Conservation (phyloP, 2,329 filamentous ascomycete species). For the Colletotrichum tropicicola region DNA sequence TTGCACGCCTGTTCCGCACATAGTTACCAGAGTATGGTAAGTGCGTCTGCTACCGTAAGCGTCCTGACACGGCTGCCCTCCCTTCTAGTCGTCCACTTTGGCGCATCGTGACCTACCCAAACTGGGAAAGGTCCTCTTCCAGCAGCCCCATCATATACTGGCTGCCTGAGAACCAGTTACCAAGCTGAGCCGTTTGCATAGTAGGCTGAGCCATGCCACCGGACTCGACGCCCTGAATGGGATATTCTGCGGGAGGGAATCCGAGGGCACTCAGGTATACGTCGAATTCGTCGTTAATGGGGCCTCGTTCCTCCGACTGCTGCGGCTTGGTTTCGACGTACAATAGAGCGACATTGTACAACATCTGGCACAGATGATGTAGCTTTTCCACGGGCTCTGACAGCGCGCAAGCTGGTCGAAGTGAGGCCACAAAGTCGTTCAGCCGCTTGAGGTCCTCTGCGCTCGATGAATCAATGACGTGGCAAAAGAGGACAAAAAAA, state of each 20-base stretch:
- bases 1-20: no score
- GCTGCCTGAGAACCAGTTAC: constrained; percentile 74
- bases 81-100: no score
- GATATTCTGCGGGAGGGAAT: constrained; percentile 56
- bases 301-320: constrained; percentile 55
- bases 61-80: no score
- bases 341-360: constrained; percentile 67
- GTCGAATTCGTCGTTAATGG: constrained; percentile 69
- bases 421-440: constrained; percentile 62
- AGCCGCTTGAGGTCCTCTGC: constrained; percentile 63
- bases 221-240: constrained; percentile 38
- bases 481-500: constrained; percentile 68
- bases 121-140: constrained; percentile 66
- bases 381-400: constrained; percentile 51
- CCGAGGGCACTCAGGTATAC: constrained; percentile 72
- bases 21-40: no score
- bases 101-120: constrained; percentile 30
- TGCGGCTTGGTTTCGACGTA: constrained; percentile 69
- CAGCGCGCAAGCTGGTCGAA: constrained; percentile 18
- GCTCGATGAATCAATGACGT: constrained; percentile 63
- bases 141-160: constrained; percentile 71
- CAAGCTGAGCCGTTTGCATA: constrained; percentile 56
- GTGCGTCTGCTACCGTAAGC: no score
- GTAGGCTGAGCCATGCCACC: constrained; percentile 36
- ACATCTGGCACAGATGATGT: constrained; percentile 68